phyloP scores from a whole-genome alignment of 176 grass and related monocot species.

The Puya raimondii region DNA sequence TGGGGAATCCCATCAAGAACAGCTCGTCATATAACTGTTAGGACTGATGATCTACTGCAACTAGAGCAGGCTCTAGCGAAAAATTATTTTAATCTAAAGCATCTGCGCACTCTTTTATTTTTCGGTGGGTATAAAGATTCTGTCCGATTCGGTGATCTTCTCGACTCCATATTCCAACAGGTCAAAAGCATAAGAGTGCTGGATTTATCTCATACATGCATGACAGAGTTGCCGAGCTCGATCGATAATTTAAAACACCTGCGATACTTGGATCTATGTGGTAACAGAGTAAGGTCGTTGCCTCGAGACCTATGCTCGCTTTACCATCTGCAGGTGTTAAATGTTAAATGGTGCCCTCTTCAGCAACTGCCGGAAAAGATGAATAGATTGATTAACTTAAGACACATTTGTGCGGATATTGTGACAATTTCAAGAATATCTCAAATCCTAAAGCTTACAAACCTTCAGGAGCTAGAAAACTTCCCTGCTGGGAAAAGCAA shows the following conservation, averaged over 20 bases:
- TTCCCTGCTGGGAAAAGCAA: slow-evolving; percentile 7
- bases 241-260: slow-evolving; percentile 21
- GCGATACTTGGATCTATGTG: slow-evolving; percentile 13
- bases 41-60: not conserved
- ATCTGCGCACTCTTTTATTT: not conserved
- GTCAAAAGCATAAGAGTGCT: not conserved
- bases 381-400: slow-evolving; percentile 26
- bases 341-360: slow-evolving; percentile 4
- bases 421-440: slow-evolving; percentile 12
- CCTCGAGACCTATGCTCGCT: slow-evolving; percentile 19
- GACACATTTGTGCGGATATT: slow-evolving; percentile 10
- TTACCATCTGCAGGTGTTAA: slow-evolving; percentile 29
- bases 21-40: slow-evolving; percentile 11
- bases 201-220: not conserved
- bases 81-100: not conserved
- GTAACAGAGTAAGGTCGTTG: not conserved
- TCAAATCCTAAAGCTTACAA: slow-evolving; percentile 15
- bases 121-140: not conserved
- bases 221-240: not conserved
- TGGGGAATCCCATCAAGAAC: not conserved
- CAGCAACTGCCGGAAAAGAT: not conserved
- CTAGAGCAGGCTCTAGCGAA: not conserved
- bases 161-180: not conserved
- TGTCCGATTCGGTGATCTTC: not conserved
- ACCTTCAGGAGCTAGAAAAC: slow-evolving; percentile 20